Conservation (phyloP, 805 yeast genomes). For the Spathaspora gorwiae region DNA sequence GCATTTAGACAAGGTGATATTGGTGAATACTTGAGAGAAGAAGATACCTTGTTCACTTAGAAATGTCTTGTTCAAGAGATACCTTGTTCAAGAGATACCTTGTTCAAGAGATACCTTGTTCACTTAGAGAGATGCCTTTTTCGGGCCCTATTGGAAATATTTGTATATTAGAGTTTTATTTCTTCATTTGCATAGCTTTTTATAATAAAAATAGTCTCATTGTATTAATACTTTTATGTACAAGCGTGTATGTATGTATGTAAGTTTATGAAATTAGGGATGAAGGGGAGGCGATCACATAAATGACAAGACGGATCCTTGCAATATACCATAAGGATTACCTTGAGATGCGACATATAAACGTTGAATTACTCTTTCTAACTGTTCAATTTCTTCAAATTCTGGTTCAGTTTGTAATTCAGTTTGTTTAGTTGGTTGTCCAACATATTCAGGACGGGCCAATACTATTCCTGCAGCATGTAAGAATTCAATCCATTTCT, state of each 20-base stretch:
- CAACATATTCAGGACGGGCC: conserved; percentile 25
- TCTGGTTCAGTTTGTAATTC: conserved; percentile 6
- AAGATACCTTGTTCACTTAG: conserved; percentile 87
- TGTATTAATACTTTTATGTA: too few relatives aligned
- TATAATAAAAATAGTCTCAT: too few relatives aligned
- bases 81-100: too few relatives aligned
- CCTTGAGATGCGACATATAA: conserved; percentile 34
- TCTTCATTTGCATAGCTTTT: too few relatives aligned
- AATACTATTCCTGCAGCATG: conserved; percentile 28
- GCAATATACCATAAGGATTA: conserved; percentile 33
- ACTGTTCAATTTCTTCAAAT: conserved; percentile 20
- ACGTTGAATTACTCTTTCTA: conserved; percentile 25
- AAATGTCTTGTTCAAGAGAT: too few relatives aligned
- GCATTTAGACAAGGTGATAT: conserved; percentile 97
- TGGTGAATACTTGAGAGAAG: conserved; percentile 97
- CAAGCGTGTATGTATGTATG: too few relatives aligned
- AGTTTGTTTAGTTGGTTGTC: conserved; percentile 13
- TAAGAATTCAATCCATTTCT: conserved; percentile 29
- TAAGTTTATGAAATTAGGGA: too few relatives aligned
- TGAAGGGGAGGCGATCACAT: too few relatives aligned
- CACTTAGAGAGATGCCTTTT: too few relatives aligned
- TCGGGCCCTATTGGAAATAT: too few relatives aligned
- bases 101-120: too few relatives aligned
- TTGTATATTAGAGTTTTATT: background rate
- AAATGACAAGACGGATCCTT: background rate